Evolutionary conservation across 768 basidiomycete species (phyloP).

Genomic region (Agrocybe chaxingu): DNA sequence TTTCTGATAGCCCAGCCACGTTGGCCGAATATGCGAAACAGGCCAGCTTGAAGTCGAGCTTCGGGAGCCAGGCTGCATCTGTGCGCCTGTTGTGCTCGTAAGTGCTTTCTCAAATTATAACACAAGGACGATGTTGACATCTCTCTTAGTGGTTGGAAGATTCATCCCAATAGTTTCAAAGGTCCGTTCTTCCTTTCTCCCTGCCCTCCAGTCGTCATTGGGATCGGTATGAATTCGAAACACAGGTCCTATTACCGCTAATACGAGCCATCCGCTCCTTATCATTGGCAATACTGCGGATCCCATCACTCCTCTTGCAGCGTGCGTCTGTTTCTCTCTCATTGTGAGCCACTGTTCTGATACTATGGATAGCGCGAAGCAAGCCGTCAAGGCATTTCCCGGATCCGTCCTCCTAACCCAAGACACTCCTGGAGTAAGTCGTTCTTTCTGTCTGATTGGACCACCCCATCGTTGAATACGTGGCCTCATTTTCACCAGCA

Average conservation of each 20-base stretch:
- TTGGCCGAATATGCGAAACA: no score
- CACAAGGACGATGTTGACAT: not conserved
- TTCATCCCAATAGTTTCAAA: conserved; percentile 7
- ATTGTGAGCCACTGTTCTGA: conserved; percentile 14
- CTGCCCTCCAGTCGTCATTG: not conserved
- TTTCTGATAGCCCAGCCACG: not conserved
- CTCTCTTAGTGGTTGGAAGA: not conserved
- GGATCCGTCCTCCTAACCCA: conserved; percentile 37
- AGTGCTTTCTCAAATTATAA: not conserved
- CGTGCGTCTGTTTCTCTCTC: conserved; percentile 13
- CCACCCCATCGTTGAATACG: not conserved
- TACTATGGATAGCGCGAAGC: conserved; percentile 28
- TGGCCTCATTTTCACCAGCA: conserved; percentile 22
- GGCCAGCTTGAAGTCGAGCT: no score
- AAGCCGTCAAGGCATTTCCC: conserved; percentile 31
- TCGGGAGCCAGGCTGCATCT: not conserved
- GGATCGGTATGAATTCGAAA: conserved; percentile 3
- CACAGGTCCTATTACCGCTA: conserved; percentile 29
- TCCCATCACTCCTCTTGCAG: conserved; percentile 27
- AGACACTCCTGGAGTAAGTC: conserved; percentile 34
- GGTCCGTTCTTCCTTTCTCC: not conserved
- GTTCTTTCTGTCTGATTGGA: no score
- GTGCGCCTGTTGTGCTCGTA: conserved; percentile 5
- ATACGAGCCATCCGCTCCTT: conserved; percentile 36
- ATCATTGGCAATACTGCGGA: conserved; percentile 38